Base-by-base conservation (phyloP, 2,329 filamentous ascomycete species). In the Colletotrichum musae region DNA sequence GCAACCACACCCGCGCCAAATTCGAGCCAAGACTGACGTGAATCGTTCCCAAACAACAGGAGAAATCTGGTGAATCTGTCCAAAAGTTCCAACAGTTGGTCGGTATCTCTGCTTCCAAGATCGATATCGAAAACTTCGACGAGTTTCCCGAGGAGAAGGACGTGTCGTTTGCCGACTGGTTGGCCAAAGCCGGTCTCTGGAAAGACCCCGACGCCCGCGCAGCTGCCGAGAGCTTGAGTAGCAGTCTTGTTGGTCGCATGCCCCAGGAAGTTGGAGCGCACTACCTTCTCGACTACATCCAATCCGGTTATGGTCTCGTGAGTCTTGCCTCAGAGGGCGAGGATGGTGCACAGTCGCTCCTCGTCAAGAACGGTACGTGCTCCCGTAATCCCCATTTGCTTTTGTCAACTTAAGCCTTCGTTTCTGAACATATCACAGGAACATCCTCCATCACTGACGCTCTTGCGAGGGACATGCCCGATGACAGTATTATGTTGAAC, bases 301-400 rank as follows among this genome's bases (percentile, higher is more conserved):
- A 72, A 47, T 70, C 70, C 5, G 73, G 70, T 7, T 67, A 61
- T 1, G 74, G 74, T 3, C 16, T 75, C 9, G 50, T 58, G 1
- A 75, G 73, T 3, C 62, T 76, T 39, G 65, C 57, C 5, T 72
- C 73, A 1, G 74, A 76, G 18, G 50, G 41, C 3, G 64, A 69
- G 16, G 59, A 74, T 18, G 74, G 74, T 13, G 73, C 72, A 0
- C 73, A 76, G 21, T 74, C 74, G 53, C 52, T 75, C n/a, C 70
- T 73, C 16, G 71, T 75, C n/a, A 71, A 70, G 36, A 72, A 75
- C 41, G 75, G 74, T 70, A 15, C 15, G 13, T 51, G 1, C 13
- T 28, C 15, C 47, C 13, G 16, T 10, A 6, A 6, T 24, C 2
- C 21, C 21, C 21, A 24, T 24, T 0, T 24, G 21, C 18, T 10